Percentiles rank a stretch among this genome's conserved stretches.
Conservation (phyloP, 345 rosid species). For the Brassica cretica region DNA sequence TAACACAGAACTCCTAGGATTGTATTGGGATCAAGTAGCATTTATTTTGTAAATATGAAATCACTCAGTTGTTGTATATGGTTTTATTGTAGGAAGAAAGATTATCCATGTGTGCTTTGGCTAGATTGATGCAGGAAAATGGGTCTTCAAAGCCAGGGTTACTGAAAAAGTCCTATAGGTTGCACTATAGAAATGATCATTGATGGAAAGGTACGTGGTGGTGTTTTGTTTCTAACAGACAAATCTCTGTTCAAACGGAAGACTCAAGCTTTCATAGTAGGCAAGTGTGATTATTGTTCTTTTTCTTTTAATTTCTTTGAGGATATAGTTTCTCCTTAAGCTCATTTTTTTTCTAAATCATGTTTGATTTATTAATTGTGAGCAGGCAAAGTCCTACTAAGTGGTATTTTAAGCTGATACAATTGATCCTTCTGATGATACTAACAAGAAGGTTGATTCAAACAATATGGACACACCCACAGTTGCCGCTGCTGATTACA, state of each 20-base stretch:
- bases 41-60: no score
- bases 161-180: constrained; percentile 60
- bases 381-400: no score
- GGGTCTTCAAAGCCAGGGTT: constrained; percentile 69
- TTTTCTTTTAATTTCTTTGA: no score
- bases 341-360: no score
- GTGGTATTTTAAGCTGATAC: no score
- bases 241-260: constrained; percentile 34
- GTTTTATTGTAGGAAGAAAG: constrained; percentile 55
- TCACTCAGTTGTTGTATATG: not conserved
- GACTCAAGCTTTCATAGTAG: constrained; percentile 16
- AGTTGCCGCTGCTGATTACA: no score
- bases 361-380: no score
- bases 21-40: not conserved
- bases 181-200: constrained; percentile 74
- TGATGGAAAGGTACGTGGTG: constrained; percentile 80
- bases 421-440: no score
- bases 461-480: no score
- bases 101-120: constrained; percentile 41
- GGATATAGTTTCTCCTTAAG: no score
- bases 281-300: constrained; percentile 10
- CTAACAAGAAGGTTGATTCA: no score
- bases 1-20: constrained; percentile 29
- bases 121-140: constrained; percentile 51
- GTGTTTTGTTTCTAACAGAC: constrained; percentile 72